These are phyloP conservation scores for Wickerhamiella nectarea DNA, from an alignment of 805 yeast genomes.

Conservation along the genomic window DNA sequence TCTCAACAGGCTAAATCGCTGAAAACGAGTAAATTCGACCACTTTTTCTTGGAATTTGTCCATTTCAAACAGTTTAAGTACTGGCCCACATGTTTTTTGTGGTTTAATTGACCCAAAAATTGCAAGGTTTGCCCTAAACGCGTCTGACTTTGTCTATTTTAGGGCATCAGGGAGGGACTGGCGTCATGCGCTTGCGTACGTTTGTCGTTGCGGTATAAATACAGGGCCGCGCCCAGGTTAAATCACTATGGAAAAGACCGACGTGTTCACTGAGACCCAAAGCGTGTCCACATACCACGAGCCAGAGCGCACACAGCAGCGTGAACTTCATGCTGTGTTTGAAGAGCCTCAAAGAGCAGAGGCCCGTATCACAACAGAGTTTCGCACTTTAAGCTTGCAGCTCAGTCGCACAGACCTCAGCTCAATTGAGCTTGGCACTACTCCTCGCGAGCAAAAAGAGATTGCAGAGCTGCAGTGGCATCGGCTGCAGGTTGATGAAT, in stretches of 20 bases:
- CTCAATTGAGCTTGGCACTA: not conserved
- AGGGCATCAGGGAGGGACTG: not conserved
- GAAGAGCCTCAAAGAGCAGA: not conserved
- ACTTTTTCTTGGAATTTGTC: too few relatives aligned
- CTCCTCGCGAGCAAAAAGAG: not conserved
- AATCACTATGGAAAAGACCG: not conserved
- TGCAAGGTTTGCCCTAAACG: not conserved
- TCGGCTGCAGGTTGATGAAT: not conserved
- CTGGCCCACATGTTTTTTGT: not conserved
- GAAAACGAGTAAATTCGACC: not conserved
- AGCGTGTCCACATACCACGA: not conserved
- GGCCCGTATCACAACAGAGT: not conserved
- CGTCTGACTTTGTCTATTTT: not conserved
- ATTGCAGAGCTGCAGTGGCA: constrained; percentile 8
- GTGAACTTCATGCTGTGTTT: not conserved
- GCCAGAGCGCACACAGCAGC: not conserved
- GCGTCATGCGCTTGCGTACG: not conserved
- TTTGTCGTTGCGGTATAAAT: not conserved
- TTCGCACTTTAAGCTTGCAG: constrained; percentile 4
- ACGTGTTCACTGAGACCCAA: not conserved
- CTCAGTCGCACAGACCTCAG: constrained; percentile 1
- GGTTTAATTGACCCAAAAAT: not conserved
- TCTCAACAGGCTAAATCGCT: not conserved
- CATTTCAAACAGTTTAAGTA: not conserved
- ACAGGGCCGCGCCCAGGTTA: not conserved